Evolutionary conservation across 2,329 filamentous ascomycete genomes (phyloP).

Genomic region (Trichoderma guizhouense): DNA sequence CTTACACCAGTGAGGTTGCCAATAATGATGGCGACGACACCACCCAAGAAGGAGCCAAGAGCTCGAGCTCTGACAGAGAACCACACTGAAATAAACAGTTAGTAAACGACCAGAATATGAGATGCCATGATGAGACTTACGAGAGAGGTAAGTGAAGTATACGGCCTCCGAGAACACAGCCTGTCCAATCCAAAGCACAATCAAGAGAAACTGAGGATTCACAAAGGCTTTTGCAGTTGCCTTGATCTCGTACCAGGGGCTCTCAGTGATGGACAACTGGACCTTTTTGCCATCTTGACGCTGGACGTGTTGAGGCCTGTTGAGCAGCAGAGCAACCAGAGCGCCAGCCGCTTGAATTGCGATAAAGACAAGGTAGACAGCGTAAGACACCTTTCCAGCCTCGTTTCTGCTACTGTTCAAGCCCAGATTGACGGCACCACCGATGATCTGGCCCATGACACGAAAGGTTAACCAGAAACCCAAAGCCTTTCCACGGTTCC

Average conservation of each 20-base stretch:
- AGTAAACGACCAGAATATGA: background rate
- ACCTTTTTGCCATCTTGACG: constrained; percentile 63
- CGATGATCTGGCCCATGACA: constrained; percentile 64
- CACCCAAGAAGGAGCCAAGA: constrained; percentile 67
- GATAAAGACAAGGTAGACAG: constrained; percentile 68
- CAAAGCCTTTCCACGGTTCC: constrained; percentile 61
- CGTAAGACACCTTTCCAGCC: constrained; percentile 65
- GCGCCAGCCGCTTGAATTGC: constrained; percentile 64
- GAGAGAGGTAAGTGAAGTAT: constrained; percentile 62
- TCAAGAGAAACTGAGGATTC: constrained; percentile 58
- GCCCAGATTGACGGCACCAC: constrained; percentile 68
- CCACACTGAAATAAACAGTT: constrained; percentile 46
- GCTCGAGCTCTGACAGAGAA: constrained; percentile 67
- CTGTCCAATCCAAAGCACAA: constrained; percentile 66
- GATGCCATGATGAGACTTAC: constrained; percentile 18
- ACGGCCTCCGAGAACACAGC: constrained; percentile 70
- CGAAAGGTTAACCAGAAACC: constrained; percentile 64
- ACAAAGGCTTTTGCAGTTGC: constrained; percentile 57
- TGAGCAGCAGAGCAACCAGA: constrained; percentile 62
- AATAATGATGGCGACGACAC: constrained; percentile 60
- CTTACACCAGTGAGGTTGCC: constrained; percentile 63
- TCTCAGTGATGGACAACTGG: constrained; percentile 53
- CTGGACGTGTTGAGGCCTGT: constrained; percentile 58
- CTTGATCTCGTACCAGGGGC: constrained; percentile 57
- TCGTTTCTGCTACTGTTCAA: constrained; percentile 56